These are phyloP conservation scores for Geranium brycei DNA, from an alignment of 345 rosid species.

Conservation along the genomic window DNA sequence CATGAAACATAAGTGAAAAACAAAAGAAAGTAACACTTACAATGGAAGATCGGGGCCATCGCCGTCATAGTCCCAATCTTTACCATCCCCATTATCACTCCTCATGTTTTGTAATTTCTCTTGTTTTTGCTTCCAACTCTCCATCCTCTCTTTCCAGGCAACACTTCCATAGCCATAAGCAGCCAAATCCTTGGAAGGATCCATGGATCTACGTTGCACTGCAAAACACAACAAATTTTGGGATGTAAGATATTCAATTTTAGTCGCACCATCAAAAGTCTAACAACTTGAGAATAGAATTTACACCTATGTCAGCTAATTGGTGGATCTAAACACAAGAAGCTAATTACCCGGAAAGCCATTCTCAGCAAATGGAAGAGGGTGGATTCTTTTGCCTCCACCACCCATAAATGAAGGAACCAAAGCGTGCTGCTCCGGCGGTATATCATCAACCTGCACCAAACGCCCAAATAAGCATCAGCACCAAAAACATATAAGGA, in stretches of 20 bases:
- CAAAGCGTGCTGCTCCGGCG: constrained; percentile 37
- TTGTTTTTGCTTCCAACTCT: constrained; percentile 28
- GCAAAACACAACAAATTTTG: background rate
- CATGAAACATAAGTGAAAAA: background rate
- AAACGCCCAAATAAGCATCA: background rate
- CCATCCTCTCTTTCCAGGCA: constrained; percentile 50
- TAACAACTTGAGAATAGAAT: background rate
- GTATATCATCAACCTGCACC: constrained; percentile 25
- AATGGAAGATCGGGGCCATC: constrained; percentile 32
- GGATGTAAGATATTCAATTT: background rate
- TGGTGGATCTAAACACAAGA: background rate
- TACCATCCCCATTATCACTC: constrained; percentile 14
- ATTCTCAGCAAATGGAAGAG: constrained; percentile 19
- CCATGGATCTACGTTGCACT: constrained; percentile 37
- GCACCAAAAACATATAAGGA: background rate
- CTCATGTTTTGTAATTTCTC: constrained; percentile 20
- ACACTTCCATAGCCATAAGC: constrained; percentile 46
- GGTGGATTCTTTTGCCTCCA: constrained; percentile 22
- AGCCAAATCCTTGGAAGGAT: constrained; percentile 42
- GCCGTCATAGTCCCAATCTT: constrained; percentile 23
- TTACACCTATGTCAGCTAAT: background rate
- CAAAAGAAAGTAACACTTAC: constrained; percentile 17
- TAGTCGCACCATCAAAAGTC: background rate
- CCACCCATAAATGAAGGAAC: constrained; percentile 26
- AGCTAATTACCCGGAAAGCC: constrained; percentile 15